Base-by-base conservation (phyloP, 108 stramenopile species). In the Hondaea fermentalgiana region DNA sequence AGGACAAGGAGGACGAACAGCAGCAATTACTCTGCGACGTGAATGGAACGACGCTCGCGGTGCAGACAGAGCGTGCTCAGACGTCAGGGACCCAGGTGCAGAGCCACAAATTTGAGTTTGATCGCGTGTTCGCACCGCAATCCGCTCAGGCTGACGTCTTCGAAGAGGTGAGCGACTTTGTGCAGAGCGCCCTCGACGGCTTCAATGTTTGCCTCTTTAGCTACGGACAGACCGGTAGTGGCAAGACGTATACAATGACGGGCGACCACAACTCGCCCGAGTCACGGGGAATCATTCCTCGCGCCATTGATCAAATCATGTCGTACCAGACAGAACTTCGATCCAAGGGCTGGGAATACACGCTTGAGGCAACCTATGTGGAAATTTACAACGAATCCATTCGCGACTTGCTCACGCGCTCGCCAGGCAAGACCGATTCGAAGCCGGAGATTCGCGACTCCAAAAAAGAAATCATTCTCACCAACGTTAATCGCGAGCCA, bases 341-440 rank as follows among this genome's bases (percentile, higher is more conserved):
- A 88, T 91, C 88, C 60, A 96, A 98, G 72, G 97, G 97, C 28
- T 99, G 99, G 99, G 90, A 89, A 17, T 99, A 98, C 93, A 94
- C 92, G 44, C 92, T 99, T 72, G 92, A 95, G 87, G 98, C 97
- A 5, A 96, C 96, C 43, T 99, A 98, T 91, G 90, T 99, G 72
- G 99, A 99, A 93, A 99, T 99, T 69, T 99, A 99, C 95, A 98
- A 99, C 93, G 99, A 99, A 90, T 93, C 96, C 42, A 94, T 99
- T 44, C 95, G 95, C 45, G 99, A 99, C 92, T 89, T 99, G 55
- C 96, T 99, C 35, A 91, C 92, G 91, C 47, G 43, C 4, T 35
- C 35, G 35, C 1, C 19, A 5, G 53, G 28, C 51, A 28, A 72
- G 72, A 8, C 44, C 60, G 59, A 42, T 23, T 5, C 58, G 44